A percentile compares a stretch with the other conserved stretches of the same genome.
Evolutionary conservation across 768 basidiomycete species (phyloP).

Genomic region (Lenzites betulinus): DNA sequence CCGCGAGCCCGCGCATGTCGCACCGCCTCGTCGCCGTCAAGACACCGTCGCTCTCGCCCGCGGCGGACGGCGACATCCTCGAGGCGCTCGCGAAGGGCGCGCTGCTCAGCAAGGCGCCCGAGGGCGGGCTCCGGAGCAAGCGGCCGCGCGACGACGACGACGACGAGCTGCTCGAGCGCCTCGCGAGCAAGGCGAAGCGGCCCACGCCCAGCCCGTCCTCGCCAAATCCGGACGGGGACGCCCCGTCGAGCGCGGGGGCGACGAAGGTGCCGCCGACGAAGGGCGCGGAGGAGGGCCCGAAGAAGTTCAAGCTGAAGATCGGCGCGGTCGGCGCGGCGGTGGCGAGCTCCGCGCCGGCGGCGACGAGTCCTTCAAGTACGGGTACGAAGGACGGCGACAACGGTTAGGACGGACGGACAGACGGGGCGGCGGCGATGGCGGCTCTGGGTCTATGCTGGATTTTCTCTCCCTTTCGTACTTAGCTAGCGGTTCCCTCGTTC

Average conservation of each 20-base stretch:
- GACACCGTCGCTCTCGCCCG: slow-evolving; percentile 41
- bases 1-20: slow-evolving; percentile 35
- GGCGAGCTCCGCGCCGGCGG: slow-evolving; percentile 34
- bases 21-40: slow-evolving; percentile 40
- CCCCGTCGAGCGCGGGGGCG: slow-evolving; percentile 13
- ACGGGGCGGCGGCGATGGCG: neutral
- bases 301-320: slow-evolving; percentile 78
- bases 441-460: slow-evolving; percentile 12
- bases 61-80: slow-evolving; percentile 53
- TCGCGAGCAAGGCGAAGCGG: slow-evolving; percentile 50
- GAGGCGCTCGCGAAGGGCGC: slow-evolving; percentile 51
- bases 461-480: slow-evolving; percentile 10
- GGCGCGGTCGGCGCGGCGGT: slow-evolving; percentile 47
- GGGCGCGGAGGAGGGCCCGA: slow-evolving; percentile 56
- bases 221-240: slow-evolving; percentile 42
- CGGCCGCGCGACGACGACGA: slow-evolving; percentile 58
- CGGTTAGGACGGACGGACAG: slow-evolving; percentile 41
- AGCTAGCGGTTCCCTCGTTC: slow-evolving; percentile 3
- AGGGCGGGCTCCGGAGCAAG: slow-evolving; percentile 18
- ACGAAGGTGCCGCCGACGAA: slow-evolving; percentile 38
- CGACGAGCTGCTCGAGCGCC: slow-evolving; percentile 63
- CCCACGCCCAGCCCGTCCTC: slow-evolving; percentile 44
- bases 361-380: slow-evolving; percentile 57
- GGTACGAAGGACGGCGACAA: slow-evolving; percentile 75
- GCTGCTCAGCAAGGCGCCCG: slow-evolving; percentile 20